Evolutionary conservation across 1,139 yeast species (phyloP).

Genomic region (Sugiyamaella neomexicana): DNA sequence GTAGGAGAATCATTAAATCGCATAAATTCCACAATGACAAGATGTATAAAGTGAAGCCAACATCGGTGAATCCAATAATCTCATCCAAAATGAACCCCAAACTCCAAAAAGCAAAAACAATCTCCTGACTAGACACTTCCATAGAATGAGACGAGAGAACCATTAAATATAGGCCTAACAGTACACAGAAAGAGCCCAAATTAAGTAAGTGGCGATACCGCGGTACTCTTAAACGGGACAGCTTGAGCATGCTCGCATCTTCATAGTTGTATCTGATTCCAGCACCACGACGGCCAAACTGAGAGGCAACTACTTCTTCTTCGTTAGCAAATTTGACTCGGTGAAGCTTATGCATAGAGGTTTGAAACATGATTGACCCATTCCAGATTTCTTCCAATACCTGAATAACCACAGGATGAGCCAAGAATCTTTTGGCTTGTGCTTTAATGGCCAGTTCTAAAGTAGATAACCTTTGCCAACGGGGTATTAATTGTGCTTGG

Average conservation of each 20-base stretch:
- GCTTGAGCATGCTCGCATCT: slow-evolving; percentile 41
- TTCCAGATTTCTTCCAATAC: slow-evolving; percentile 56
- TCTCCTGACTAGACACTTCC: slow-evolving; percentile 30
- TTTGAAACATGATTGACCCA: slow-evolving; percentile 49
- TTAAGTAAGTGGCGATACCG: slow-evolving; percentile 44
- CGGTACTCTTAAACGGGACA: slow-evolving; percentile 42
- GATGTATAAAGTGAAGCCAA: slow-evolving; percentile 42
- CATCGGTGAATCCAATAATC: slow-evolving; percentile 40
- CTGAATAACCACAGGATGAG: slow-evolving; percentile 56
- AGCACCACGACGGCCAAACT: slow-evolving; percentile 41
- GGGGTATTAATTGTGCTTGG: slow-evolving; percentile 38
- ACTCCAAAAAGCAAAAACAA: slow-evolving; percentile 41
- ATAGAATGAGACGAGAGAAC: slow-evolving; percentile 34
- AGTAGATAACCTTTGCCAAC: slow-evolving; percentile 53
- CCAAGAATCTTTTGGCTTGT: slow-evolving; percentile 54
- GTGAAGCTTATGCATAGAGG: slow-evolving; percentile 43
- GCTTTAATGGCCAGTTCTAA: slow-evolving; percentile 57
- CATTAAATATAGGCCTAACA: slow-evolving; percentile 38
- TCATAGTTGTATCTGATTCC: slow-evolving; percentile 42
- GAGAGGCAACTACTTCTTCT: slow-evolving; percentile 32
- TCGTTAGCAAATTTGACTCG: slow-evolving; percentile 35
- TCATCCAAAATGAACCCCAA: slow-evolving; percentile 44
- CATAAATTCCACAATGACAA: slow-evolving; percentile 44
- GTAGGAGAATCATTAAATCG: slow-evolving; percentile 38
- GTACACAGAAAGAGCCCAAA: slow-evolving; percentile 44